Evolutionary conservation across 2,329 filamentous ascomycete species (phyloP).

Genomic region (Exophiala phaeomuriformis): DNA sequence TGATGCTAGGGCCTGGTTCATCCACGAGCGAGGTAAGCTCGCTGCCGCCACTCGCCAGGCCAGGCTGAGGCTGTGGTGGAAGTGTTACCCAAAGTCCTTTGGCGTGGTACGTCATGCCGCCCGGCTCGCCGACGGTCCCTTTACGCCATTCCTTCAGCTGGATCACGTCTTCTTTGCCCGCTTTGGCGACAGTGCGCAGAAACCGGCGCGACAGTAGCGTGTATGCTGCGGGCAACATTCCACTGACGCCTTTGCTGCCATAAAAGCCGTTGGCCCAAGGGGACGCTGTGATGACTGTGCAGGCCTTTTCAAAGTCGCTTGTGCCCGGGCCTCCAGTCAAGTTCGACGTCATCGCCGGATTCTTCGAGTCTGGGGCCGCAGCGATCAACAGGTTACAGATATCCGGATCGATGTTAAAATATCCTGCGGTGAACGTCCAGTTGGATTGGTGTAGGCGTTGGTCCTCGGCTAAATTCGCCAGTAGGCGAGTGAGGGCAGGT

Average conservation of each 20-base stretch:
- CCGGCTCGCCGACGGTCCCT: slow-evolving; percentile 71
- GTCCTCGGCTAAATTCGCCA: slow-evolving; percentile 59
- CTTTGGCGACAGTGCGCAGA: slow-evolving; percentile 54
- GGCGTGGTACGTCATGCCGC: slow-evolving; percentile 94
- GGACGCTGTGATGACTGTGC: slow-evolving; percentile 84
- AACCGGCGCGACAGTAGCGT: slow-evolving; percentile 81
- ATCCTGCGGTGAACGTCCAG: slow-evolving; percentile 96
- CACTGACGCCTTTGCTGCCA: slow-evolving; percentile 76
- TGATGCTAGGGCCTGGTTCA: slow-evolving; percentile 63
- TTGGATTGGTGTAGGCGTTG: slow-evolving; percentile 57
- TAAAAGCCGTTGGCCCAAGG: slow-evolving; percentile 96
- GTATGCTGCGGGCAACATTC: slow-evolving; percentile 85
- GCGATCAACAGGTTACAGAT: slow-evolving; percentile 72
- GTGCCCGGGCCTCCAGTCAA: slow-evolving; percentile 7
- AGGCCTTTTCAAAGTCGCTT: slow-evolving; percentile 41
- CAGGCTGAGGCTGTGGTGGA: slow-evolving; percentile 12
- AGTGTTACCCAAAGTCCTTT: slow-evolving; percentile 54
- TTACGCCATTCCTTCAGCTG: slow-evolving; percentile 78
- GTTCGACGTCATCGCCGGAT: too few species aligned
- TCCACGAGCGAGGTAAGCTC: slow-evolving; percentile 29
- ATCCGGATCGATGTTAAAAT: slow-evolving; percentile 91
- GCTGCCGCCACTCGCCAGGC: not conserved
- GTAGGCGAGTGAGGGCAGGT: slow-evolving; percentile 67
- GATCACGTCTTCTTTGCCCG: slow-evolving; percentile 53
- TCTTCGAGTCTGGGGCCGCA: slow-evolving; percentile 35